Evolutionary conservation across 164 flowering plant genomes (phyloP), one percentile per base, ranked within the genome.

Genomic region (Sextonia rubra): DNA sequence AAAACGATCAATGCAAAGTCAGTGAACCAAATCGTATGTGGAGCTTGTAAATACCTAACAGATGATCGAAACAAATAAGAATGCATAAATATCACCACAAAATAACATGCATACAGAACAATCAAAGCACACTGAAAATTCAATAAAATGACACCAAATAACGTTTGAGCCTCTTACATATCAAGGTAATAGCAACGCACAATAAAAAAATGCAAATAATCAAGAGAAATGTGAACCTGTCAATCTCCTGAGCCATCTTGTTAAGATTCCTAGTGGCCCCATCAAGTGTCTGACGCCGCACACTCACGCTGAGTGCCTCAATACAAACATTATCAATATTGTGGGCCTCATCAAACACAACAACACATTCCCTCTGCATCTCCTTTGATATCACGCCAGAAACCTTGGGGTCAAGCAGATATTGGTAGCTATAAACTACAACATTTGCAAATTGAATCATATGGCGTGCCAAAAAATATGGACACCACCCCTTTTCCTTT

Each of bases 281-380:
- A 69, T 96, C 98, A 64, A 96, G 88, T 1, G 99, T 92, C 80
- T 92, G 97, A 74, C 71, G 85, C 80, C 99, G 89, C 56, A 96
- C 92, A 74, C 90, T 89, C 30, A 93, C 99, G 80, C 99, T 96
- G 30, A 96, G 97, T 2, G 99, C 98, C 84, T 96, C 98, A 75
- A 96, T 93, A 72, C 99, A 96, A 75, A 96, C 99, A 86, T 93
- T 96, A 69, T 96, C 99, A 71, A 93, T 96, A 80, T 96, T 93
- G 79, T 93, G 99, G 0, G 97, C 99, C 87, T 96, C 99, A 77
- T 96, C 99, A 83, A 96, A 96, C 76, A 96, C 97, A 68, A 96
- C 98, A n/a, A 96, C 98, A 25, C 89, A 87, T 77, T 96, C 98
- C 78, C 79, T 86, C 84, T 90, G 94, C 95, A 96, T 87, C 81